phyloP scores from a whole-genome alignment of 192 early-diverging fungal genomes.

The Chytriomyces sp. region DNA sequence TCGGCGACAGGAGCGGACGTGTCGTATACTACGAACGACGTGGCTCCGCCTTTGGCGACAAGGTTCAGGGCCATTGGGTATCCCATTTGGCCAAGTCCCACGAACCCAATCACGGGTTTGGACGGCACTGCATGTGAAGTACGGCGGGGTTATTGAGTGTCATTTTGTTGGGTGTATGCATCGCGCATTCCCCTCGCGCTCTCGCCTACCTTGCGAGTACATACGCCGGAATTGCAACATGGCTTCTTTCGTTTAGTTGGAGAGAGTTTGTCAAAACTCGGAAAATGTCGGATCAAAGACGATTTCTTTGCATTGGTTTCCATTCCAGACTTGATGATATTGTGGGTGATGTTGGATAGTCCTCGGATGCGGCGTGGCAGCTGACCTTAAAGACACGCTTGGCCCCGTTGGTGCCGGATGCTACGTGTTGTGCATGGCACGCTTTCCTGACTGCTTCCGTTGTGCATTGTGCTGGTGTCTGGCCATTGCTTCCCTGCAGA shows the following conservation, averaged over 20 bases:
- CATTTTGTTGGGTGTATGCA: background rate
- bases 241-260: background rate
- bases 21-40: constrained; percentile 77
- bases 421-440: too few species aligned
- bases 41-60: constrained; percentile 51
- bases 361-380: too few species aligned
- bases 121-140: background rate
- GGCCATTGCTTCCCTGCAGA: too few species aligned
- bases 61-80: constrained; percentile 93
- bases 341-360: too few species aligned
- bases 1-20: constrained; percentile 63
- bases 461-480: too few species aligned
- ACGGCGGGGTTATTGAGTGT: background rate
- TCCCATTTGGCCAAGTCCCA: constrained; percentile 87
- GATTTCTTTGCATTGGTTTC: background rate
- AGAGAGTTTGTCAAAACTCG: background rate
- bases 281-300: background rate
- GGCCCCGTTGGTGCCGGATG: too few species aligned
- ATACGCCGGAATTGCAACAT: background rate
- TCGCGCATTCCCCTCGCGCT: too few species aligned
- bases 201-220: background rate
- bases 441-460: too few species aligned
- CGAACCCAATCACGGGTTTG: constrained; percentile 70
- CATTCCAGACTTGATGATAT: background rate
- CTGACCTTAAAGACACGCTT: too few species aligned